These are phyloP conservation scores for Tylopilus vinaceipallidus DNA, from an alignment of 768 basidiomycete species.

Conservation along the genomic window DNA sequence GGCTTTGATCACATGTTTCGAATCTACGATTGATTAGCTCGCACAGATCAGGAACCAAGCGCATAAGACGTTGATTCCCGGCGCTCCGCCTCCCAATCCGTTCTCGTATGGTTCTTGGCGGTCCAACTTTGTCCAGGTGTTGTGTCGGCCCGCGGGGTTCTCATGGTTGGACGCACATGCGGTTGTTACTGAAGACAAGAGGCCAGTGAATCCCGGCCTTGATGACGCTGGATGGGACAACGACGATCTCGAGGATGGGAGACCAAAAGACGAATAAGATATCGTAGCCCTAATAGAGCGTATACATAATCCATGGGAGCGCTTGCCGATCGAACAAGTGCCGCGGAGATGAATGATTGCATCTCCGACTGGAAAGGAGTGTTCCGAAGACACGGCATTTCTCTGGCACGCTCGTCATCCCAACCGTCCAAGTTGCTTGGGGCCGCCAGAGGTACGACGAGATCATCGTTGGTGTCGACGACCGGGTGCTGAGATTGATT, in stretches of 20 bases:
- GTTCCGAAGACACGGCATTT: constrained; percentile 30
- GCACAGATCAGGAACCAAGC: constrained; percentile 81
- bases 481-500: constrained; percentile 12
- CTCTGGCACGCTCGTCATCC: constrained; percentile 16
- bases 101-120: constrained; percentile 81
- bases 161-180: constrained; percentile 73
- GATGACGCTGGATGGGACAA: constrained; percentile 32
- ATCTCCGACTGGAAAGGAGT: constrained; percentile 24
- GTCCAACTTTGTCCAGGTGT: constrained; percentile 68
- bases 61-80: constrained; percentile 65
- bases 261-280: constrained; percentile 13
- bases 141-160: constrained; percentile 78
- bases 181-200: constrained; percentile 65
- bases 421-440: constrained; percentile 11
- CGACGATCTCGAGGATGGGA: constrained; percentile 19
- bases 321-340: not conserved
- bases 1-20: constrained; percentile 14
- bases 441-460: constrained; percentile 21
- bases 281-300: constrained; percentile 2
- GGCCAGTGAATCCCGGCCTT: constrained; percentile 72
- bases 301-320: not conserved
- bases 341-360: constrained; percentile 21
- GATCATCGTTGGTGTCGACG: constrained; percentile 5
- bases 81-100: constrained; percentile 74
- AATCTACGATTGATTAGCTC: constrained; percentile 6